Evolutionary conservation across 257 asterid species (phyloP), one percentile per base, ranked within the genome.

Genomic region (Nicotiana otophora): DNA sequence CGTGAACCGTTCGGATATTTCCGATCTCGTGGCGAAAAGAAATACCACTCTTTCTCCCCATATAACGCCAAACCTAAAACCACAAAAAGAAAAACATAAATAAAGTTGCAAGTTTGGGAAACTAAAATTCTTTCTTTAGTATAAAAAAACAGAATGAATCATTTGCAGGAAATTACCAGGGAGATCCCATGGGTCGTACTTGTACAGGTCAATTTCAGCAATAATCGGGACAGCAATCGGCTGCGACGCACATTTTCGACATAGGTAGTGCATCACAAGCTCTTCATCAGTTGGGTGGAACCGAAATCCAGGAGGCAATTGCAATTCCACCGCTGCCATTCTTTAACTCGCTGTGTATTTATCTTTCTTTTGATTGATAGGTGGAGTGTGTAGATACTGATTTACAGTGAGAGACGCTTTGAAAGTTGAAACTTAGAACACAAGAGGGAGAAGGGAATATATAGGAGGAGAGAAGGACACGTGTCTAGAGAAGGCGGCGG

Each of bases 11-110:
- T 95, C 10, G 98, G 98, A 63, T 95, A 95, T 86, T 94, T 94
- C 83, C 98, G 90, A 53, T 94, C 97, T 85, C 98, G 82, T 0
- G 97, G 98, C 30, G 98, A 91, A 66, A 95, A 95, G 84, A 93
- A 95, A 84, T 93, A 95, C 98, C 98, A 95, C 66, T 95, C 98
- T 86, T 93, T 95, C 87, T 95, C 98, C 0, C 98, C 98, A 83
- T 93, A 95, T 88, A 88, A 31, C 7, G 98, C 91, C 89, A 93
- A 28, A 30, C 89, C 98, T 95, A 87, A 28, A 63, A 51, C 4
- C 10, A 14, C 16, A 36, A 30, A 69, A 69, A 19, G 17, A 42
- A 72, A 82, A 67, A 8, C n/a, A 11, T 26, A 39, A 30, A 81
- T 31, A 42, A 80, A 60, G 31, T 42, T 20, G 28, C 36, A 81